A percentile compares a stretch with the other conserved stretches of the same genome.
These are phyloP conservation scores for Naumovozyma baii DNA, from an alignment of 805 yeast species.

Conservation along the genomic window DNA sequence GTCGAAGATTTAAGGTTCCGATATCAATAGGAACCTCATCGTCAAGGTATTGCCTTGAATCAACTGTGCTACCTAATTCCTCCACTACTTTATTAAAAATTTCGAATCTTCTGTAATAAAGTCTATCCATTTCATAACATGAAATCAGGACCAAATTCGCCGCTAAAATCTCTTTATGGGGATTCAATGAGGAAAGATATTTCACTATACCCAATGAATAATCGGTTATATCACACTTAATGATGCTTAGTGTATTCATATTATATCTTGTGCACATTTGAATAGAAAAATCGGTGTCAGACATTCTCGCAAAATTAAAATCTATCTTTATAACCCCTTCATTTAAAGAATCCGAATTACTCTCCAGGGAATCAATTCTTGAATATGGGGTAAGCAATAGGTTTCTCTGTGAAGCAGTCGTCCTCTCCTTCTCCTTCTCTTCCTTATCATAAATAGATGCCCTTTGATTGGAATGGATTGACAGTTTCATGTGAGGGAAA, in stretches of 20 bases:
- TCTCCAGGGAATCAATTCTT: too few species aligned
- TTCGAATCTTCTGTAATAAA: constrained; percentile 7
- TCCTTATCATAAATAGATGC: constrained; percentile 1
- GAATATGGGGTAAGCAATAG: too few species aligned
- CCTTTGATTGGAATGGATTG: not conserved
- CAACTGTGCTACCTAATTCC: constrained; percentile 1
- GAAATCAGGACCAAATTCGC: constrained; percentile 14
- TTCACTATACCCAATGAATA: not conserved
- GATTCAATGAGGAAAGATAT: too few species aligned
- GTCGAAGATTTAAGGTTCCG: too few species aligned
- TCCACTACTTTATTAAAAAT: constrained; percentile 4
- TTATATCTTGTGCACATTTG: constrained; percentile 3
- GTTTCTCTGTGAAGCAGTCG: too few species aligned
- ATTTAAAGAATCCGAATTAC: not conserved
- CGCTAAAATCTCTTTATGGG: too few species aligned
- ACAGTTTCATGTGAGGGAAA: constrained; percentile 11
- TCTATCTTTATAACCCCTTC: not conserved
- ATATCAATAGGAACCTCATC: too few species aligned
- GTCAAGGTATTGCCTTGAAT: not conserved
- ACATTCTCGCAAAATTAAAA: not conserved
- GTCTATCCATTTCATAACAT: constrained; percentile 19
- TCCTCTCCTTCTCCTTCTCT: too few species aligned
- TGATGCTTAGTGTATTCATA: constrained; percentile 1
- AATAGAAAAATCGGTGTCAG: not conserved
- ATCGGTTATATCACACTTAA: not conserved